A percentile compares a stretch with the other conserved stretches of the same genome.
Conservation (phyloP, 129 eudicot species). For the Artemisia annua region DNA sequence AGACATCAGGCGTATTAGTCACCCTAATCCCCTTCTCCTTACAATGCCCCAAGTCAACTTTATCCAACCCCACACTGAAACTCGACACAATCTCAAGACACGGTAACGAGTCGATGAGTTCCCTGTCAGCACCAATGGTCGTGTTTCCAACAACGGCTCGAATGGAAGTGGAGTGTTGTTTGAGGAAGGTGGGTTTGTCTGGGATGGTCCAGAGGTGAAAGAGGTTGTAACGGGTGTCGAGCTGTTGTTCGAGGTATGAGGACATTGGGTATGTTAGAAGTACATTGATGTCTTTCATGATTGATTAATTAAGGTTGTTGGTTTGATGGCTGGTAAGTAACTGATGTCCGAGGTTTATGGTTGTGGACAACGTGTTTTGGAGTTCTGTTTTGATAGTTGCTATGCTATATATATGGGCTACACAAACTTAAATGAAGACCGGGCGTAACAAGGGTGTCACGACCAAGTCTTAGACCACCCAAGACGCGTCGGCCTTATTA, state of each 20-base stretch:
- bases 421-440: too few relatives aligned
- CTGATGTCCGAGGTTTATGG: neutral
- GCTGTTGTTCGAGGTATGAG: slow-evolving; percentile 56
- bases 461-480: too few relatives aligned
- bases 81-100: slow-evolving; percentile 55
- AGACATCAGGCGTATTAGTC: slow-evolving; percentile 60
- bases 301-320: slow-evolving; percentile 10
- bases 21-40: slow-evolving; percentile 63
- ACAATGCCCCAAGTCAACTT: slow-evolving; percentile 56
- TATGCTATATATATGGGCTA: too few relatives aligned
- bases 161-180: slow-evolving; percentile 32
- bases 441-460: too few relatives aligned
- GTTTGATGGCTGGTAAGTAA: too few relatives aligned
- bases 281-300: slow-evolving; percentile 47
- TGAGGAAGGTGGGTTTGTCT: slow-evolving; percentile 35
- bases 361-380: neutral
- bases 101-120: slow-evolving; percentile 58
- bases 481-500: too few relatives aligned
- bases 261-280: slow-evolving; percentile 57
- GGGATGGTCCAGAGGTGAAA: slow-evolving; percentile 46
- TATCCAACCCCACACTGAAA: slow-evolving; percentile 64
- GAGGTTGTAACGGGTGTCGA: slow-evolving; percentile 54
- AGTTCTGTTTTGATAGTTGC: neutral
- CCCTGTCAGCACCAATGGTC: slow-evolving; percentile 46
- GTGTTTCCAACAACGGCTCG: slow-evolving; percentile 56